phyloP scores from a whole-genome alignment of 2,329 filamentous ascomycete genomes.

The Blastomyces gilchristii region DNA sequence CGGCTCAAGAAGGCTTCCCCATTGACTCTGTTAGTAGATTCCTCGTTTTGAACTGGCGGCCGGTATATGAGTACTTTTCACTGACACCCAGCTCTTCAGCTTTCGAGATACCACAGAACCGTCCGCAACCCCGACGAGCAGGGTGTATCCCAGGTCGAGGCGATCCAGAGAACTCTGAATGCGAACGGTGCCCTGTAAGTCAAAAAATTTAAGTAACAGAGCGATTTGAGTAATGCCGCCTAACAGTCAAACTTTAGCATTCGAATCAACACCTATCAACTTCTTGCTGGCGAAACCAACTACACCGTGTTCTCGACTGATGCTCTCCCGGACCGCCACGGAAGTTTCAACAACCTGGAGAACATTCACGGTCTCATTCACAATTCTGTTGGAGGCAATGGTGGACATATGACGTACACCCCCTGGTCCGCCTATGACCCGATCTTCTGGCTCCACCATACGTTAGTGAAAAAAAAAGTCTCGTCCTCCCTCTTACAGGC shows the following conservation, averaged over 20 bases:
- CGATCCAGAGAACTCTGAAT: constrained; percentile 15
- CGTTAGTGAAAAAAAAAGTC: constrained; percentile 22
- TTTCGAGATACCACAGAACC: constrained; percentile 13
- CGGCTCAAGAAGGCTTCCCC: constrained; percentile 18
- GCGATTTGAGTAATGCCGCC: neutral
- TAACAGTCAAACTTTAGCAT: constrained; percentile 13
- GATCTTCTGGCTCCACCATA: constrained; percentile 66
- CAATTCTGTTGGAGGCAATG: constrained; percentile 45
- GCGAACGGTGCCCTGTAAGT: constrained; percentile 19
- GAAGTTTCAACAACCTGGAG: constrained; percentile 29
- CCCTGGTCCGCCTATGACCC: constrained; percentile 70
- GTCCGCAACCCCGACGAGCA: constrained; percentile 16
- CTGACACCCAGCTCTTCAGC: constrained; percentile 7
- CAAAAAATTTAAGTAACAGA: neutral
- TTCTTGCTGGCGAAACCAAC: constrained; percentile 21
- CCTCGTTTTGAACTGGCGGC: neutral
- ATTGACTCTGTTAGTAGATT: constrained; percentile 12
- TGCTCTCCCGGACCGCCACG: constrained; percentile 12
- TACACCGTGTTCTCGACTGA: constrained; percentile 22
- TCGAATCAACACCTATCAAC: constrained; percentile 20
- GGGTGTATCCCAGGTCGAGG: constrained; percentile 14
- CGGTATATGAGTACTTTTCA: neutral
- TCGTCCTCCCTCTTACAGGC: neutral
- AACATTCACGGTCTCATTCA: constrained; percentile 41
- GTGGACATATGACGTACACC: constrained; percentile 60